Base-by-base conservation (phyloP, 495 filamentous ascomycete species). In the Lepidopterella palustris region DNA sequence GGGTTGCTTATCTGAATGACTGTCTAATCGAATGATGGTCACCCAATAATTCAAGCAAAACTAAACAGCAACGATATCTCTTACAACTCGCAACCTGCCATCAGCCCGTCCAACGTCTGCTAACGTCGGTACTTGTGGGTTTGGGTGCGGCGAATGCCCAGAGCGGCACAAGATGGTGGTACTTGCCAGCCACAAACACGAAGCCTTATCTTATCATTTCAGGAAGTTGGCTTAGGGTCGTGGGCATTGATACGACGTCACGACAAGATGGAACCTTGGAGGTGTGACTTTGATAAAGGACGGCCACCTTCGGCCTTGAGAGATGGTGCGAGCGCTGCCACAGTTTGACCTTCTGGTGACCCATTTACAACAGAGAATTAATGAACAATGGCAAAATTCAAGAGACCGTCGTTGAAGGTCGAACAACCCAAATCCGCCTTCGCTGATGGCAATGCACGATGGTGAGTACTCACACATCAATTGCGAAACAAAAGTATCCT, bases 371-470 rank as follows among this genome's bases (percentile, higher is more conserved):
- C 47, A 13, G 27, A 23, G 18, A 42, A 42, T 18, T 42, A 42
- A 42, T 5, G 31, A 35, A 42, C 23, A 5, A 62, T 59, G 62
- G 49, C 42, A 3, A 27, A 40, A 29, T 63, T 70, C 32, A 32
- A 65, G 45, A 40, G 55, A 15, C 65, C 65, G 15, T 51, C 62
- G 54, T 59, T 70, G 27, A 67, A 63, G 56, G 67, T 70, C 24
- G 58, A 62, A 18, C 64, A 67, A 56, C 58, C 61, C 9, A 68
- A 68, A 52, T 61, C 57, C 5, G 65, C 65, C n/a, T 70, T 70
- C 48, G 56, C 64, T 15, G 53, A 64, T 27, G 67, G 61, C 10
- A 65, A 68, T 55, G 52, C 42, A 29, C 49, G 67, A 58, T 70
- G 67, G 65, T 66, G 31, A 65, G 59, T 57, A 32, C 45, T 23